Percentiles rank a stretch among this genome's conserved stretches.
Evolutionary conservation across 495 filamentous ascomycete species (phyloP).

Genomic region (Hypomontagnella monticulosa): DNA sequence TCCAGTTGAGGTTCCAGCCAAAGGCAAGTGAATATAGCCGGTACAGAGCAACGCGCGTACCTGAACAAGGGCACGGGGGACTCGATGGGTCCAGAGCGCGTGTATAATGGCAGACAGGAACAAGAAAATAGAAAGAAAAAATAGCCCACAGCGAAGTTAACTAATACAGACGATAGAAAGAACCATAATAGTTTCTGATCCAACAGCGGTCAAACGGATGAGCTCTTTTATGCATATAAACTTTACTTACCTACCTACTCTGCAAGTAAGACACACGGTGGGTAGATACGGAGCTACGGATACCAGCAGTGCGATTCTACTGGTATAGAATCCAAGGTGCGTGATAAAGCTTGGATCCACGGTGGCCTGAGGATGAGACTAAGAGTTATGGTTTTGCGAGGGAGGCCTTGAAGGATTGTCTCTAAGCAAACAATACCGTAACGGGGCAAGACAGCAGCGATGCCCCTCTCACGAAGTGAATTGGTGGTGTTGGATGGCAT

Average conservation of each 20-base stretch:
- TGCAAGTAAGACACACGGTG: slow-evolving; percentile 8
- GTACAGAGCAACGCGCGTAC: slow-evolving; percentile 41
- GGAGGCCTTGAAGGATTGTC: neutral
- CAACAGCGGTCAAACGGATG: slow-evolving; percentile 25
- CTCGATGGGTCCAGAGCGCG: slow-evolving; percentile 30
- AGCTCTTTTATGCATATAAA: slow-evolving; percentile 27
- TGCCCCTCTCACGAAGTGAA: slow-evolving; percentile 15
- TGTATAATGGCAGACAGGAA: slow-evolving; percentile 4
- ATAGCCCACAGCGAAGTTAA: neutral
- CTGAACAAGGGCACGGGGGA: slow-evolving; percentile 19
- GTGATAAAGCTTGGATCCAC: slow-evolving; percentile 6
- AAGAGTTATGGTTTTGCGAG: neutral
- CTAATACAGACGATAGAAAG: slow-evolving; percentile 14
- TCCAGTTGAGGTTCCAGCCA: slow-evolving; percentile 38
- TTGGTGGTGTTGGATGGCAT: slow-evolving; percentile 3
- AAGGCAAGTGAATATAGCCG: slow-evolving; percentile 43
- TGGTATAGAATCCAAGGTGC: slow-evolving; percentile 6
- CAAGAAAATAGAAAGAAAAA: slow-evolving; percentile 1
- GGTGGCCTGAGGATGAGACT: neutral
- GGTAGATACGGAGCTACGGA: slow-evolving; percentile 27
- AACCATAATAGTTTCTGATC: slow-evolving; percentile 6
- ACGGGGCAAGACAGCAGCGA: neutral
- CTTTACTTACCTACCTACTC: slow-evolving; percentile 18
- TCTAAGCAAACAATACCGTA: slow-evolving; percentile 21
- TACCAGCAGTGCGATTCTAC: slow-evolving; percentile 21